Conservation (phyloP, 192 early-diverging fungal species). For the Coemansia biformis region DNA sequence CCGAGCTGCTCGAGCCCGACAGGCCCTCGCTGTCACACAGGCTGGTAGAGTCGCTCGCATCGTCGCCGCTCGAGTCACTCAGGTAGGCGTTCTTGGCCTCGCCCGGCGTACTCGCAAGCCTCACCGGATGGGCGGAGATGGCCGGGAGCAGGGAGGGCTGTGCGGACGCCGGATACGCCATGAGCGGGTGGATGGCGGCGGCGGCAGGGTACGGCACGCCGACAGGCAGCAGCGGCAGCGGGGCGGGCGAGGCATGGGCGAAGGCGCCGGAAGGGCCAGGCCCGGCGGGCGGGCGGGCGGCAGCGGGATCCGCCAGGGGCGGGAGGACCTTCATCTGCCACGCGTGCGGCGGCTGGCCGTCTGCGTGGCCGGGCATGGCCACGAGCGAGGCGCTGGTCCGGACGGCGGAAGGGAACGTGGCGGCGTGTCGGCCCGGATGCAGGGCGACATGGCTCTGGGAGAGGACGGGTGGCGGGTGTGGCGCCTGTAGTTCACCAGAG, state of each 20-base stretch:
- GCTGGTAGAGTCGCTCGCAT: conserved; percentile 3
- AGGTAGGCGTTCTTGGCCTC: conserved; percentile 34
- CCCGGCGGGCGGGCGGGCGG: conserved; percentile 3
- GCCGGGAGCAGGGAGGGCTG: no score
- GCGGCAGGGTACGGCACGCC: no score
- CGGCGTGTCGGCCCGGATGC: background rate
- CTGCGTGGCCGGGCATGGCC: conserved; percentile 8
- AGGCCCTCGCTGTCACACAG: conserved; percentile 13
- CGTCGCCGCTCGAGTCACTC: conserved; percentile 33
- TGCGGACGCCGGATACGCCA: no score
- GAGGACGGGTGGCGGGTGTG: background rate
- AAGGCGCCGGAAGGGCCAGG: background rate
- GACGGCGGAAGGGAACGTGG: background rate
- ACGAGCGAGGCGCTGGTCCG: no score
- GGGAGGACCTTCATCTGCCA: conserved; percentile 3
- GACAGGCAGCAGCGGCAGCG: background rate
- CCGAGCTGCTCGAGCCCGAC: conserved; percentile 23
- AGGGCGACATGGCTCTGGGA: conserved; percentile 1
- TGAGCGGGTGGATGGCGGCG: background rate
- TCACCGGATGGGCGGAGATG: conserved; percentile 29
- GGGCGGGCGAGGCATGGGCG: background rate
- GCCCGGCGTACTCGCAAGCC: conserved; percentile 23
- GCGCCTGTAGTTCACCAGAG: conserved; percentile 9
- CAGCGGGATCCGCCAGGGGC: conserved; percentile 12
- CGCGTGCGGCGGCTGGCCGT: background rate